Conservation (phyloP, 139 green algal species). For the Tetradesmus lagerheimii region DNA sequence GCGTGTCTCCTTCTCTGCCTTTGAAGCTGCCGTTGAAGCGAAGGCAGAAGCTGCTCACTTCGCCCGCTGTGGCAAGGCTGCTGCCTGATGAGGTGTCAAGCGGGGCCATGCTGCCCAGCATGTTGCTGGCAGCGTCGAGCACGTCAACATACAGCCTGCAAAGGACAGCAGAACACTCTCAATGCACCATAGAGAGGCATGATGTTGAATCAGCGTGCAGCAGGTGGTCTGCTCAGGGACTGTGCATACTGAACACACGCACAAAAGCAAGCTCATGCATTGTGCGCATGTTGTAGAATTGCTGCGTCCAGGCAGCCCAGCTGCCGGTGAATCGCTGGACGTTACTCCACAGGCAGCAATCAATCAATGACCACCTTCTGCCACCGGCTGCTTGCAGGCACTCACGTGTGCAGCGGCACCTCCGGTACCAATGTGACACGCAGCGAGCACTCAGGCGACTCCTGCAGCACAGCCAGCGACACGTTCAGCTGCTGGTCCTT, state of each 20-base stretch:
- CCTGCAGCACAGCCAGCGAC: neutral
- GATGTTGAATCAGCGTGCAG: too few species aligned
- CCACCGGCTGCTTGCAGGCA: neutral
- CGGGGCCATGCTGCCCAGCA: neutral
- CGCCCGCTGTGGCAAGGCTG: neutral
- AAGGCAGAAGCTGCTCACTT: constrained; percentile 22
- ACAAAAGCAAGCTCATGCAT: too few species aligned
- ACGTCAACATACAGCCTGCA: constrained; percentile 3
- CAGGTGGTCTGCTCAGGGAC: too few species aligned
- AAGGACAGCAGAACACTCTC: neutral
- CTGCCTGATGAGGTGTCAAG: constrained; percentile 14
- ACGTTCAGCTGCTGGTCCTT: neutral
- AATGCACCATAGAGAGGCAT: too few species aligned
- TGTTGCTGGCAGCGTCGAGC: neutral
- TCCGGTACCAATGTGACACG: constrained; percentile 17
- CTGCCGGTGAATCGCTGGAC: too few species aligned
- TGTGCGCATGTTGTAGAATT: too few species aligned
- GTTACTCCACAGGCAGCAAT: too few species aligned
- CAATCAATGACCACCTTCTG: neutral
- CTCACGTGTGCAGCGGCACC: constrained; percentile 20
- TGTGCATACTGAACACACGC: too few species aligned
- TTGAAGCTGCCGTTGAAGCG: constrained; percentile 1
- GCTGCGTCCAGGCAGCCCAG: too few species aligned
- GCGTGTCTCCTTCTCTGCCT: too few species aligned
- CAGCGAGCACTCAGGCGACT: constrained; percentile 21